Evolutionary conservation across 2,329 filamentous ascomycete genomes (phyloP).

Genomic region (Scleromitrula shiraiana): DNA sequence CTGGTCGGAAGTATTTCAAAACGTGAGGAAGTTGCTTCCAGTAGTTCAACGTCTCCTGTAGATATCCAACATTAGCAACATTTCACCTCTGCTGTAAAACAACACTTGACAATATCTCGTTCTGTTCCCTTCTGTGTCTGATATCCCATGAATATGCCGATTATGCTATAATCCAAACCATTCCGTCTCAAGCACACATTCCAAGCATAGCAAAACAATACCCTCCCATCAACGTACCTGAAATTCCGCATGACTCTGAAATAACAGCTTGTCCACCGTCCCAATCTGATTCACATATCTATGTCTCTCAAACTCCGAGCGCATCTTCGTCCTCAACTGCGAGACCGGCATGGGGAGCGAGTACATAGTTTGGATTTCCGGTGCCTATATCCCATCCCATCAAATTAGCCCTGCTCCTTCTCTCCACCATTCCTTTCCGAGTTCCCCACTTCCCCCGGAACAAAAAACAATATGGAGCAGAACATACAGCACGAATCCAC

Average conservation of each 20-base stretch:
- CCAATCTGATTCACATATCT: constrained; percentile 84
- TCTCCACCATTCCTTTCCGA: no score
- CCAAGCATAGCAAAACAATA: constrained; percentile 2
- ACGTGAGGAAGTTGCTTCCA: constrained; percentile 97
- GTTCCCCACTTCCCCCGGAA: no score
- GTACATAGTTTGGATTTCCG: constrained; percentile 97
- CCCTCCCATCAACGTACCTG: constrained; percentile 55
- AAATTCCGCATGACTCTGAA: constrained; percentile 87
- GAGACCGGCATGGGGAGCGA: constrained; percentile 82
- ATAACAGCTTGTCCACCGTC: constrained; percentile 81
- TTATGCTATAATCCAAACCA: neutral
- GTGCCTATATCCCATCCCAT: constrained; percentile 53
- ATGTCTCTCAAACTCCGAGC: constrained; percentile 94
- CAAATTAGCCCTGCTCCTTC: neutral
- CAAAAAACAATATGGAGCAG: no score
- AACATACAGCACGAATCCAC: constrained; percentile 91
- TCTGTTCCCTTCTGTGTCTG: neutral
- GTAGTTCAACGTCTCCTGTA: constrained; percentile 94
- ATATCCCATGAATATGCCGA: no score
- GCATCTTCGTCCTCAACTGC: constrained; percentile 81
- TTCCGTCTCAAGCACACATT: neutral
- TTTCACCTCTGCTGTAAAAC: neutral
- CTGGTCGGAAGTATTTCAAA: constrained; percentile 91
- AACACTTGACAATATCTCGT: neutral
- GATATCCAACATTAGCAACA: neutral